Evolutionary conservation across 495 filamentous ascomycete genomes (phyloP).

Genomic region (Neurospora sp.): DNA sequence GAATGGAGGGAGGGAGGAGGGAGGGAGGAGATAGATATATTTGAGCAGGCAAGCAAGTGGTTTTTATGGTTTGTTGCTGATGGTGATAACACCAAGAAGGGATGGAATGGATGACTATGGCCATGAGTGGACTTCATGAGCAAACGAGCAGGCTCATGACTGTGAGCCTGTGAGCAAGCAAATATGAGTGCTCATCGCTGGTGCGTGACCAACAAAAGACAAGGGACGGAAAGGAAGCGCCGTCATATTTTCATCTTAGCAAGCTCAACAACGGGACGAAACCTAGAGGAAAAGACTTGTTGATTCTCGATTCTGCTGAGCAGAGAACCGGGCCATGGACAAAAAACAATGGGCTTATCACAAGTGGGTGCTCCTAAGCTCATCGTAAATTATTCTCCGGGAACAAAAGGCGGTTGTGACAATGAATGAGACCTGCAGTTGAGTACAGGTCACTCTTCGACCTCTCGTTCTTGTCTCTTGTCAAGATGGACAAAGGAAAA

Average conservation of each 20-base stretch:
- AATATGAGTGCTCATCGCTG: not conserved
- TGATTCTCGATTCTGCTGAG: not conserved
- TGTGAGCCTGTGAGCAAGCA: not conserved
- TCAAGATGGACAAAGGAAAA: not conserved
- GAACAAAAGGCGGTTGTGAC: not conserved
- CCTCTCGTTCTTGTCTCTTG: not conserved
- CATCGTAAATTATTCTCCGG: not conserved
- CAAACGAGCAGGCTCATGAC: not conserved
- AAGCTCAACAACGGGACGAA: not conserved
- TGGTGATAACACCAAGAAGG: not conserved
- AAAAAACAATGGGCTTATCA: not conserved
- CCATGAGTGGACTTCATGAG: not conserved
- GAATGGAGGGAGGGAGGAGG: too few relatives aligned
- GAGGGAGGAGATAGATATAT: too few relatives aligned
- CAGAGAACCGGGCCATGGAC: not conserved
- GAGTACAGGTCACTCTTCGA: not conserved
- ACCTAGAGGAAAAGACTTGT: not conserved
- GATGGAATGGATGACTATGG: not conserved
- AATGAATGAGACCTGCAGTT: not conserved
- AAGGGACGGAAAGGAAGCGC: not conserved
- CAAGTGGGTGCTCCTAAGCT: not conserved
- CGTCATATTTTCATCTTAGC: fast-evolving
- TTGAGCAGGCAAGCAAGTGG: not conserved
- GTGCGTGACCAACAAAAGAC: not conserved
- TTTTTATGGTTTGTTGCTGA: too few relatives aligned